A percentile compares a stretch with the other conserved stretches of the same genome.
Evolutionary conservation across 2,329 filamentous ascomycete genomes (phyloP).

Genomic region (Exophiala dermatitidis): DNA sequence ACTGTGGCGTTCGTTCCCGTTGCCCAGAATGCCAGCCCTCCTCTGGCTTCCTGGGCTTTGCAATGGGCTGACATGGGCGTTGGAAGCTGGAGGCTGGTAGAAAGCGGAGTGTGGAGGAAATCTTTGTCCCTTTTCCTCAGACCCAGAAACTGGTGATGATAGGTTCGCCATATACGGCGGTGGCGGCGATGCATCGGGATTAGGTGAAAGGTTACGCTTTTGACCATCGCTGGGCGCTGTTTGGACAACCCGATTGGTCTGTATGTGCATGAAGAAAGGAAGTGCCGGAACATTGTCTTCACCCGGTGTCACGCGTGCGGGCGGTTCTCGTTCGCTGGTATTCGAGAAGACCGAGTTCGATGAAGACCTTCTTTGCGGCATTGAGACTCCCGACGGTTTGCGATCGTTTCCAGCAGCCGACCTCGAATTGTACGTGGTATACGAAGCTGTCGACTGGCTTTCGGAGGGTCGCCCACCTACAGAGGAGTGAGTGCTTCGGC

Average conservation of each 20-base stretch:
- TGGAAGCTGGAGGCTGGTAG: constrained; percentile 8
- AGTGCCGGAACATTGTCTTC: constrained; percentile 14
- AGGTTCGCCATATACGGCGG: constrained; percentile 4
- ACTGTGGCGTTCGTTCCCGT: neutral
- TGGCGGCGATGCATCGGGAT: neutral
- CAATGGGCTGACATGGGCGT: neutral
- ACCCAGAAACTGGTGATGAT: constrained; percentile 1
- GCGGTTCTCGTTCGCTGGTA: constrained; percentile 13
- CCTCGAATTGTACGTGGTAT: constrained; percentile 16
- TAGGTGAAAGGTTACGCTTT: neutral
- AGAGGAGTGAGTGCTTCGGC: constrained; percentile 21
- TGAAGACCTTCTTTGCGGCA: constrained; percentile 20
- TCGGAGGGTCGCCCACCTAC: constrained; percentile 9
- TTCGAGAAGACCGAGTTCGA: constrained; percentile 19
- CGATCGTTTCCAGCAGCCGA: constrained; percentile 12
- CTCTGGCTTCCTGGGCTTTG: constrained; percentile 2
- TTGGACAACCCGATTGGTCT: constrained; percentile 5
- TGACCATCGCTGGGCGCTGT: neutral
- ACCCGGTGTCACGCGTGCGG: constrained; percentile 8
- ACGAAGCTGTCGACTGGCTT: constrained; percentile 14
- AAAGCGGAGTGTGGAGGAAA: constrained; percentile 14
- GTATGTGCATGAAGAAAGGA: constrained; percentile 5
- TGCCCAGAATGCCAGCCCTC: neutral
- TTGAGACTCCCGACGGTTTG: constrained; percentile 5
- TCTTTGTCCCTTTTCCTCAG: constrained; percentile 16